phyloP scores from a whole-genome alignment of 176 grass and related monocot species.

The Coix lacrymajobi region DNA sequence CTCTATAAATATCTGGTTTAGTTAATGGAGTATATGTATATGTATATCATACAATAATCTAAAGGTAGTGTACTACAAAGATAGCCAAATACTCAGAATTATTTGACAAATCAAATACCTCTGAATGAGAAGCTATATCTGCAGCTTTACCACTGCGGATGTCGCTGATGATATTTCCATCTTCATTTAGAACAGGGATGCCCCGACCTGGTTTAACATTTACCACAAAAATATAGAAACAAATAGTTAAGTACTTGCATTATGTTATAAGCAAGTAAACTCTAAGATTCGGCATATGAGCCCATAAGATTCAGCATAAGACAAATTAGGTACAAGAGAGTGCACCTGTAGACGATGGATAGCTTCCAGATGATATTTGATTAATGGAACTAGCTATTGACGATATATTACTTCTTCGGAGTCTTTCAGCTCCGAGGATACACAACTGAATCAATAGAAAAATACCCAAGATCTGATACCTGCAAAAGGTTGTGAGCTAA shows the following conservation, averaged over 20 bases:
- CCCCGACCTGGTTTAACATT: slow-evolving; percentile 43
- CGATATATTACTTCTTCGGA: slow-evolving; percentile 83
- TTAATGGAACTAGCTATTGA: slow-evolving; percentile 84
- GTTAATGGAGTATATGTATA: background rate
- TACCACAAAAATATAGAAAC: background rate
- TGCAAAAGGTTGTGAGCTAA: slow-evolving; percentile 33
- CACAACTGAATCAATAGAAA: slow-evolving; percentile 92
- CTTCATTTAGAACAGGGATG: slow-evolving; percentile 79
- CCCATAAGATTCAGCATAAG: background rate
- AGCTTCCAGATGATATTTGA: slow-evolving; percentile 59
- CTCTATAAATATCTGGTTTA: background rate
- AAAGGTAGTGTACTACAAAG: background rate
- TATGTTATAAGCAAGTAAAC: slow-evolving; percentile 10
- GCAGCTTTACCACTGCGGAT: slow-evolving; percentile 46
- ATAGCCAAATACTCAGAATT: background rate
- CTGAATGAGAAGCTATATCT: slow-evolving; percentile 41
- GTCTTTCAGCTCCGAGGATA: slow-evolving; percentile 90
- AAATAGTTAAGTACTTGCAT: background rate
- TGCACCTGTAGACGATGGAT: slow-evolving; percentile 54
- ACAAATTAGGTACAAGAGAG: slow-evolving; percentile 6
- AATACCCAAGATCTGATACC: slow-evolving; percentile 96
- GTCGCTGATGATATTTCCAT: slow-evolving; percentile 74
- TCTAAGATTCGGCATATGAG: slow-evolving; percentile 17
- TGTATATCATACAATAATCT: background rate
- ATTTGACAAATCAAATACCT: slow-evolving; percentile 51